Conservation (phyloP, 192 early-diverging fungal species). For the Allomyces arbusculus region DNA sequence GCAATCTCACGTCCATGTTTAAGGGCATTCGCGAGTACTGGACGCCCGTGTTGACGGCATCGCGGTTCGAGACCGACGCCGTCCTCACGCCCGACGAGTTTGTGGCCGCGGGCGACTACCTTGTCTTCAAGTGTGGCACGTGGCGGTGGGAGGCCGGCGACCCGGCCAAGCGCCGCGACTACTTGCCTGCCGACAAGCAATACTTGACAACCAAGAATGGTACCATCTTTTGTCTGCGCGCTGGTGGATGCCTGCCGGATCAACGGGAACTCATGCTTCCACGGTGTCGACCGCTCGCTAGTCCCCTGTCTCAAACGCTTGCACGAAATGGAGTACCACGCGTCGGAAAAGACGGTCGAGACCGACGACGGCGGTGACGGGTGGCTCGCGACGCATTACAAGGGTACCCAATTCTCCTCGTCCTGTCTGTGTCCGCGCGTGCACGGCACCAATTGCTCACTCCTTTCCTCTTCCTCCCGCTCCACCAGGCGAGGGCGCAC, state of each 20-base stretch:
- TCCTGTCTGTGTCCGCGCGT: too few relatives aligned
- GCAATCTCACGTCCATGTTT: constrained; percentile 38
- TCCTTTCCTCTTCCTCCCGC: too few relatives aligned
- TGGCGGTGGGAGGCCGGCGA: constrained; percentile 71
- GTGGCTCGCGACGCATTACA: constrained; percentile 72
- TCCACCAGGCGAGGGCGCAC: background rate
- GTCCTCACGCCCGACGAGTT: constrained; percentile 96
- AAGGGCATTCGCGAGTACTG: constrained; percentile 72
- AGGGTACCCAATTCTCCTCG: background rate
- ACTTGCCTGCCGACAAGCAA: constrained; percentile 68
- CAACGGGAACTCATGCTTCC: too few relatives aligned
- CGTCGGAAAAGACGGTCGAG: constrained; percentile 31
- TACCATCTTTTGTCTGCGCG: constrained; percentile 4
- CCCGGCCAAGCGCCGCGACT: constrained; percentile 59
- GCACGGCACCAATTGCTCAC: too few relatives aligned
- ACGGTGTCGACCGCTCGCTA: background rate
- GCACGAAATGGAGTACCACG: constrained; percentile 56
- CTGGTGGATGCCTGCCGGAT: too few relatives aligned
- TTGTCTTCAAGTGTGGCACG: constrained; percentile 96
- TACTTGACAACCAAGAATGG: constrained; percentile 86
- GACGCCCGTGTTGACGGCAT: constrained; percentile 77
- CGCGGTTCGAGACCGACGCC: constrained; percentile 88
- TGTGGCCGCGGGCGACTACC: constrained; percentile 87
- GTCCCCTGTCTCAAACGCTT: constrained; percentile 82
- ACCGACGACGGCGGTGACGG: constrained; percentile 47